Percentiles rank a stretch among this genome's conserved stretches.
Evolutionary conservation across 129 eudicot genomes (phyloP).

Genomic region (Lonicera japonica): DNA sequence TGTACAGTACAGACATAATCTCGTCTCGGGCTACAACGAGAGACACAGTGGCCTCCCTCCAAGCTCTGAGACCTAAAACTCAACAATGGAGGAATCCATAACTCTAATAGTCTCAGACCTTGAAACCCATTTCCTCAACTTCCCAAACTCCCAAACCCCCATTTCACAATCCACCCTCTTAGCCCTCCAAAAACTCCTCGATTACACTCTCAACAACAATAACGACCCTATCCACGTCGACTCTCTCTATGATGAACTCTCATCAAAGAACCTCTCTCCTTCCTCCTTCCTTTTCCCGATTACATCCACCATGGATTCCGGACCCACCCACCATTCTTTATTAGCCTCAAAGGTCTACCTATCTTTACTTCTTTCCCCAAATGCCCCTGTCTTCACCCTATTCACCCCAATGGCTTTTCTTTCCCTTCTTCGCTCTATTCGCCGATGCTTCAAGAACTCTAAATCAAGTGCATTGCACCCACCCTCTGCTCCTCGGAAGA

Average conservation of each 20-base stretch:
- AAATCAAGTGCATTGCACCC: constrained; percentile 6
- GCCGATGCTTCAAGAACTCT: constrained; percentile 41
- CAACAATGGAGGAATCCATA: constrained; percentile 52
- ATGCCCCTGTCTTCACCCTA: constrained; percentile 70
- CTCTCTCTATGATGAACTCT: constrained; percentile 41
- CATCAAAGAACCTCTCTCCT: constrained; percentile 41
- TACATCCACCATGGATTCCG: constrained; percentile 63
- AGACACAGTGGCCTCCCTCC: neutral
- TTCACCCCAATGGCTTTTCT: constrained; percentile 76
- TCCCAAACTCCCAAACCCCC: constrained; percentile 31
- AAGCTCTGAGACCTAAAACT: constrained; percentile 2
- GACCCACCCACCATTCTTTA: constrained; percentile 34
- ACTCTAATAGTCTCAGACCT: constrained; percentile 48
- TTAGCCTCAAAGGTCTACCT: constrained; percentile 70
- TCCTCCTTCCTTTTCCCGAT: constrained; percentile 36
- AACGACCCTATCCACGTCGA: constrained; percentile 49
- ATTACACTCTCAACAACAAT: constrained; percentile 36
- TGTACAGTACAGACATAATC: neutral
- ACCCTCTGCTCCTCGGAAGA: constrained; percentile 19
- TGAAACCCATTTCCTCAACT: constrained; percentile 21
- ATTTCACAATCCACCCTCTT: constrained; percentile 44
- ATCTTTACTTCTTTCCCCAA: constrained; percentile 52
- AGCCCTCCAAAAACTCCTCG: constrained; percentile 51
- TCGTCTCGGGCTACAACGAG: neutral
- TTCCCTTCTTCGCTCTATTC: constrained; percentile 53